Evolutionary conservation across 2,329 filamentous ascomycete genomes (phyloP), one percentile per base, ranked within the genome.

Genomic region (Plectosphaerella cucumerina): DNA sequence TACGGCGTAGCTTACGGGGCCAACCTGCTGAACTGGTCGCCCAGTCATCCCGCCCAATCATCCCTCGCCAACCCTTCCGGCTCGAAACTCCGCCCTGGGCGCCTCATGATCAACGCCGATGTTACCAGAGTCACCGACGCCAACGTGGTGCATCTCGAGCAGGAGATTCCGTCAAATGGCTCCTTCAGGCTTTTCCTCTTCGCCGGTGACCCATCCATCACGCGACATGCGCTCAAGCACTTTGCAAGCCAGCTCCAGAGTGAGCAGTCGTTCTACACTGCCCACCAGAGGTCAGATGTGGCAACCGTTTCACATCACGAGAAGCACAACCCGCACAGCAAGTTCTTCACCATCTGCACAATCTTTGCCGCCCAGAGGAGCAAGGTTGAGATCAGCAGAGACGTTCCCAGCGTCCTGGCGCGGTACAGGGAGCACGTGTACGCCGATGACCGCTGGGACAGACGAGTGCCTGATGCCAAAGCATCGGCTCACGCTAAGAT

Each of bases 111-210:
- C 45, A 90, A 89, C 50, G 80, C 89, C 18, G 86, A 90, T 55
- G 92, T 96, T 11, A 96, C 90, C 1, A 82, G 92, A 46, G 88
- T 96, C 20, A 85, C 87, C 1, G 92, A 97, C 64, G 88, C 91
- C 64, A 96, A 96, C 68, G 85, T 90, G 5, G 90, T 96, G 1
- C 89, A 95, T 60, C 78, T 96, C 10, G 92, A 96, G 70, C 91
- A 96, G 68, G 89, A 95, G 63, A 80, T 96, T 31, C 91, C 91
- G 0, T 76, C 92, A 53, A 96, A 96, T 68, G 91, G 91, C 42
- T 86, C 90, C 2, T 96, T 92, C 77, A 82, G 91, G 50, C 77
- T 96, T 54, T 95, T 91, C 65, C 69, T 96, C 56, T 96, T 95
- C 65, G 90, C 82, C n/a, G 92, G 92, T 51, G 75, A 77, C 41